A percentile compares a stretch with the other conserved stretches of the same genome.
Evolutionary conservation across 2,329 filamentous ascomycete genomes (phyloP).

Genomic region (Stemphylium lycopersici): DNA sequence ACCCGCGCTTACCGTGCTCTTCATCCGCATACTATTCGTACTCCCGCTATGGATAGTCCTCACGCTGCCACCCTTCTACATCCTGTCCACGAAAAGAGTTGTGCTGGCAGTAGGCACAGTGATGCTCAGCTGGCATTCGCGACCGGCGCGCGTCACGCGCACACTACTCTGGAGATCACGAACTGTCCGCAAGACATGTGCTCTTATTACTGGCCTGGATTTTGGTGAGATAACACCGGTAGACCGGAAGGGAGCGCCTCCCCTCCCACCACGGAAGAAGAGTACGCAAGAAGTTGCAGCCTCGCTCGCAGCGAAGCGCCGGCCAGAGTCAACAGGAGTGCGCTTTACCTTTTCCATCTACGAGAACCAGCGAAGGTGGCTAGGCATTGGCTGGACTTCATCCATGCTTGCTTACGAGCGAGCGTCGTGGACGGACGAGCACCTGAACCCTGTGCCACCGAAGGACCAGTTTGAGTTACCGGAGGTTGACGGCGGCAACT

Average conservation of each 20-base stretch:
- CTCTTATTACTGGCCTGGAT: slow-evolving; percentile 78
- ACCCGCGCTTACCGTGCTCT: slow-evolving; percentile 86
- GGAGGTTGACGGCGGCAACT: slow-evolving; percentile 67
- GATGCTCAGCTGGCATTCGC: slow-evolving; percentile 88
- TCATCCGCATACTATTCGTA: slow-evolving; percentile 85
- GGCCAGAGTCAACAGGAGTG: slow-evolving; percentile 71
- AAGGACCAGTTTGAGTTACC: slow-evolving; percentile 75
- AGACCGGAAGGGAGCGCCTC: slow-evolving; percentile 42
- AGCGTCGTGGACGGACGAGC: slow-evolving; percentile 93
- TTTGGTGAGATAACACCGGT: slow-evolving; percentile 60
- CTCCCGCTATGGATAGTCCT: slow-evolving; percentile 87
- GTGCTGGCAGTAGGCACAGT: slow-evolving; percentile 86
- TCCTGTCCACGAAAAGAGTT: slow-evolving; percentile 86
- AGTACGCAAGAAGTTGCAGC: slow-evolving; percentile 57
- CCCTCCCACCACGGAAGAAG: slow-evolving; percentile 52
- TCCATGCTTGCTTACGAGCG: slow-evolving; percentile 91
- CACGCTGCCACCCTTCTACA: slow-evolving; percentile 78
- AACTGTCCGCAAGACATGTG: slow-evolving; percentile 70
- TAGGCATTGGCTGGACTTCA: slow-evolving; percentile 93
- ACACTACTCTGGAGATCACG: slow-evolving; percentile 90
- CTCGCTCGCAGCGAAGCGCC: slow-evolving; percentile 49
- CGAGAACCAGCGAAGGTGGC: slow-evolving; percentile 94
- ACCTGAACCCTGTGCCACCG: slow-evolving; percentile 78
- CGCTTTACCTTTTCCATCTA: slow-evolving; percentile 96
- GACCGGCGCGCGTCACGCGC: slow-evolving; percentile 81